Evolutionary conservation across 306 rosid species (phyloP).

Genomic region (Cucurbita pepo): DNA sequence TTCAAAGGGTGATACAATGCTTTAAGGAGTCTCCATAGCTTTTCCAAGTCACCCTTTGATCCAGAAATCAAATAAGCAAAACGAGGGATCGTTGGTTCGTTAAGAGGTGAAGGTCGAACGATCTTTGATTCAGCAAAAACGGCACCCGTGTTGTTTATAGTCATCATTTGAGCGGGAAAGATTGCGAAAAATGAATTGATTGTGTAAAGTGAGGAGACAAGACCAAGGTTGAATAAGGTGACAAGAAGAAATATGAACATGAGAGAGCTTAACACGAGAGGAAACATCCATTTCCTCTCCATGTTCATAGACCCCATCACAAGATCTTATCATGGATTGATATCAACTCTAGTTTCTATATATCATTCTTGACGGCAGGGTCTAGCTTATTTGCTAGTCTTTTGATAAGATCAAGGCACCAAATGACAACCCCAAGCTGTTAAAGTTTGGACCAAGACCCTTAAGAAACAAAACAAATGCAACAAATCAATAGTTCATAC

Average conservation of each 20-base stretch:
- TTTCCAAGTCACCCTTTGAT: constrained; percentile 84
- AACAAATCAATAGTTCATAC: not conserved
- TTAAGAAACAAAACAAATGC: not conserved
- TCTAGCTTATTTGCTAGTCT: not conserved
- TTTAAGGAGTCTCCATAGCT: constrained; percentile 84
- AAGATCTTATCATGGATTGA: constrained; percentile 7
- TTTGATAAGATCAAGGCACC: not conserved
- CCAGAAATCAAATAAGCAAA: constrained; percentile 89
- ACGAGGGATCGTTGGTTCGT: constrained; percentile 34
- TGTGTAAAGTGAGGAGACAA: constrained; percentile 47
- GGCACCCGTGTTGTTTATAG: constrained; percentile 19
- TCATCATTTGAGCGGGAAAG: constrained; percentile 29
- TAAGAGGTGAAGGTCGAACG: constrained; percentile 27
- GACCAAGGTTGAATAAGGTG: constrained; percentile 59
- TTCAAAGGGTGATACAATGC: constrained; percentile 82
- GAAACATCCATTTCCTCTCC: constrained; percentile 83
- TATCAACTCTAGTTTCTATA: not conserved
- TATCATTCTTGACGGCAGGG: not conserved
- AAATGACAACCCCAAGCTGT: not conserved
- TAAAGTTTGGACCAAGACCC: not conserved
- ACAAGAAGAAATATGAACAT: constrained; percentile 48
- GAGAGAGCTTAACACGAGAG: constrained; percentile 46
- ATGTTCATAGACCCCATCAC: constrained; percentile 42
- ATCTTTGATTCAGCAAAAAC: constrained; percentile 35
- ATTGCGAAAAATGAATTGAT: constrained; percentile 59